phyloP scores from a whole-genome alignment of 1,284 basidiomycete species.

The Sphagnurus paluster region DNA sequence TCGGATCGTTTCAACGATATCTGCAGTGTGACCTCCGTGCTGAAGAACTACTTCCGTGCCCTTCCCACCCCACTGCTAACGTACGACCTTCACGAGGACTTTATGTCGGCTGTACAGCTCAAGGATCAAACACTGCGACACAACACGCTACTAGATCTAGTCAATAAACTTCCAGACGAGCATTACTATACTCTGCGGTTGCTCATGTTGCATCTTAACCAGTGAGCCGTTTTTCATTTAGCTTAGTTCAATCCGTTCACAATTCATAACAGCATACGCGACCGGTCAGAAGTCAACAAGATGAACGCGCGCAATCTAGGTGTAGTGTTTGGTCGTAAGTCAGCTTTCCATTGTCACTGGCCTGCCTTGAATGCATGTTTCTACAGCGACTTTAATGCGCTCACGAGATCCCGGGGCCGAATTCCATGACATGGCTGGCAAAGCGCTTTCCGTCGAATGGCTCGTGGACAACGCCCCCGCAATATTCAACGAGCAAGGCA shows the following conservation, averaged over 20 bases:
- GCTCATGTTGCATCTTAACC: conserved; percentile 87
- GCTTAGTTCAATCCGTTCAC: background rate
- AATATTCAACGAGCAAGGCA: conserved; percentile 43
- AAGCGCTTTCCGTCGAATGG: conserved; percentile 90
- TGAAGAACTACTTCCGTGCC: conserved; percentile 95
- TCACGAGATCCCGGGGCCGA: conserved; percentile 86
- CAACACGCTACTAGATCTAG: conserved; percentile 64
- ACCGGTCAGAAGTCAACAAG: conserved; percentile 74
- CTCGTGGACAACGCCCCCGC: conserved; percentile 85
- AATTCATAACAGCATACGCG: conserved; percentile 56
- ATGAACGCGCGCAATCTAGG: conserved; percentile 97
- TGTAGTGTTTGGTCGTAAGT: conserved; percentile 99
- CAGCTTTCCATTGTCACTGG: conserved; percentile 1
- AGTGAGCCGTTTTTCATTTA: conserved; percentile 45
- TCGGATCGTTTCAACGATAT: conserved; percentile 95
- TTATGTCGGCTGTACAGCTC: conserved; percentile 75
- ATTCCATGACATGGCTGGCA: conserved; percentile 96
- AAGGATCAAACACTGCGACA: conserved; percentile 66
- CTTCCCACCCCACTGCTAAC: conserved; percentile 92
- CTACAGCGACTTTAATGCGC: conserved; percentile 89
- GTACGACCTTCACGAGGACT: conserved; percentile 88
- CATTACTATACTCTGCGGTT: conserved; percentile 86
- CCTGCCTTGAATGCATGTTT: conserved; percentile 18
- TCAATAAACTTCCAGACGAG: conserved; percentile 79
- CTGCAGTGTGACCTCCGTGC: conserved; percentile 92